Base-by-base conservation (phyloP, 129 eudicot genomes). In the Chrysanthemum makinoi region DNA sequence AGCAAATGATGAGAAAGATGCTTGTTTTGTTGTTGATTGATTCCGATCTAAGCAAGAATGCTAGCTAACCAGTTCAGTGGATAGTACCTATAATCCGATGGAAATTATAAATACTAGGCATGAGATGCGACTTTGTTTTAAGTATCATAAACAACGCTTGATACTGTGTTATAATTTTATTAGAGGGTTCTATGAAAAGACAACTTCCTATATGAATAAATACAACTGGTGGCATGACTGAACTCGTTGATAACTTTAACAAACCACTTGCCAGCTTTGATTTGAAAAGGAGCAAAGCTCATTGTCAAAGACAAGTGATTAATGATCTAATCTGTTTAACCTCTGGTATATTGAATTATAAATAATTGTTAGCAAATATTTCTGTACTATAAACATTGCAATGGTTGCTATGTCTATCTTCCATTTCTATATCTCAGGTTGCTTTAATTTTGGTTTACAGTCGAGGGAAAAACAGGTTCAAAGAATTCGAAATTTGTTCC, bases 391-490 rank as follows among this genome's bases (percentile, higher is more conserved):
- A 44, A 47, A 57, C 13, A 26, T 35, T 75, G 46, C 74, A 56
- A 60, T 75, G 44, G n/a, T 55, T 55, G 43, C 66, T 55, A 61
- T 76, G 53, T 50, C 58, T 69, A 30, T 66, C 68, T 66, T 66
- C 14, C 10, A 17, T 66, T 75, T 58, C 57, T 66, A 48, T 30
- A 76, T 72, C 75, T 79, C 70, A 73, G 68, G 74, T 72, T 72
- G 61, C 68, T 33, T 64, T 28, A 14, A 19, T 39, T 65, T 81
- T 74, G 61, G 77, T 66, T 63, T 79, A 73, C 85, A 94, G 99
- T 72, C 81, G 12, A 87, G 87, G 77, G 97, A 84, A 80, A 94
- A 90, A 73, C 96, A 90, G 83, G 75, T 79, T 30, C 91, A 90
- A 80, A 84, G 85, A 18, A 81, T 94, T 65, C 88, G 97, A 9